Base-by-base conservation (phyloP, 306 rosid genomes). In the Ormosia semicastrata region DNA sequence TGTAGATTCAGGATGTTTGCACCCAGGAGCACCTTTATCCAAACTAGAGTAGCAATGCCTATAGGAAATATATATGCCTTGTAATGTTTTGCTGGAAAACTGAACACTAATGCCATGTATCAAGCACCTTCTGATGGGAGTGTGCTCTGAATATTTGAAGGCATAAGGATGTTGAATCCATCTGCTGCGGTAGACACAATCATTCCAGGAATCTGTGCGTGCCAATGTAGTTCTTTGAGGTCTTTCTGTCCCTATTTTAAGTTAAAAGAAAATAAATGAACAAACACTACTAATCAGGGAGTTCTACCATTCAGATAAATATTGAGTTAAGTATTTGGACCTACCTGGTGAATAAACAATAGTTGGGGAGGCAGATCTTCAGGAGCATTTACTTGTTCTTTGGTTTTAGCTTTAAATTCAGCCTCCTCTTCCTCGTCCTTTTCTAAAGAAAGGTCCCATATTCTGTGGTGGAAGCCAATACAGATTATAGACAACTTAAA, bases 331-430 rank as follows among this genome's bases (percentile, higher is more conserved):
- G 63, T 34, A 76, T 60, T 72, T 56, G 14, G 32, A 69, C 49
- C 73, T 82, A 92, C 99, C 97, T 95, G 98, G 79, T 95, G 99
- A 86, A 92, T 90, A 83, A 95, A 93, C 68, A 93, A 78, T 63
- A 95, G 98, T 73, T 95, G 99, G n/a, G 99, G 99, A 47, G 99
- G 99, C 39, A 95, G 81, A 87, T 95, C 97, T 86, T 82, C 90
- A 1, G 99, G 98, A 8, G 98, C 93, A 53, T 92, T 89, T 24
- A 92, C 99, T 82, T 82, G 86, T 80, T 95, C 99, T 75, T 87
- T 80, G 46, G 90, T 93, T 87, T 90, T 78, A 49, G 94, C 91
- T 89, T 83, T 93, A 85, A 95, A 95, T 80, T 95, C 97, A 33
- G 92, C 97, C 82, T 95, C 98, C 81, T 95, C 99, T 89, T 95